Conservation (phyloP, 1,284 basidiomycete species). For the Tetrapyrgos nigripes region DNA sequence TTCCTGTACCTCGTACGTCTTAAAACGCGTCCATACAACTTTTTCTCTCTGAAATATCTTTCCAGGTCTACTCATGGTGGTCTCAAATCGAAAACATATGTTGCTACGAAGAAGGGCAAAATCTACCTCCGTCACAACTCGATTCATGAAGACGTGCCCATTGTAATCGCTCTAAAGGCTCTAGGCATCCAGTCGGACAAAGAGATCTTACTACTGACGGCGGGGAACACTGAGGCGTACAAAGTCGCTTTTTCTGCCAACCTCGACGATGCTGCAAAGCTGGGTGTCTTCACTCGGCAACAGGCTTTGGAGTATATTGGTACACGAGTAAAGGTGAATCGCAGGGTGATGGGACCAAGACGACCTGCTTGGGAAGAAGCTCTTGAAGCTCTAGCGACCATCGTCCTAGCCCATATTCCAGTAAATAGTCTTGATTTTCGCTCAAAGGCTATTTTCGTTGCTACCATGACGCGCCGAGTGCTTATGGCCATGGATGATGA, state of each 20-base stretch:
- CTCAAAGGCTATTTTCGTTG: conserved; percentile 96
- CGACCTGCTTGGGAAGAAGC: conserved; percentile 95
- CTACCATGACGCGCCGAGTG: conserved; percentile 96
- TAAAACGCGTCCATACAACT: background rate
- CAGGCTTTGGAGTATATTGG: conserved; percentile 98
- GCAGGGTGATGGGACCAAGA: conserved; percentile 79
- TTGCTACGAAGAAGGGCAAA: conserved; percentile 92
- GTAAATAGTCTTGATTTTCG: conserved; percentile 92
- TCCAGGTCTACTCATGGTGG: conserved; percentile 93
- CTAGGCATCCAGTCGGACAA: conserved; percentile 98
- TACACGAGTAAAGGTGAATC: conserved; percentile 88
- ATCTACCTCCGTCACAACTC: conserved; percentile 99
- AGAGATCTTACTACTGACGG: conserved; percentile 95
- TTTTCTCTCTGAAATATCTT: conserved; percentile 5
- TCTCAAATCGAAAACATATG: conserved; percentile 98
- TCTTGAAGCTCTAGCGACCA: conserved; percentile 94
- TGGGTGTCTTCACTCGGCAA: conserved; percentile 91
- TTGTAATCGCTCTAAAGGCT: conserved; percentile 96
- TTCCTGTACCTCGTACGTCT: conserved; percentile 92
- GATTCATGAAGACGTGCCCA: conserved; percentile 96
- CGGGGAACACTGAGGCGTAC: conserved; percentile 92
- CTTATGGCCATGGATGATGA: conserved; percentile 97
- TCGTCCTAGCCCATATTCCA: conserved; percentile 96
- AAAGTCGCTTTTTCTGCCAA: conserved; percentile 91
- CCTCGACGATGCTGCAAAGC: conserved; percentile 91